These are phyloP conservation scores for Nephelium lappaceum DNA, from an alignment of 345 rosid species.

Conservation along the genomic window DNA sequence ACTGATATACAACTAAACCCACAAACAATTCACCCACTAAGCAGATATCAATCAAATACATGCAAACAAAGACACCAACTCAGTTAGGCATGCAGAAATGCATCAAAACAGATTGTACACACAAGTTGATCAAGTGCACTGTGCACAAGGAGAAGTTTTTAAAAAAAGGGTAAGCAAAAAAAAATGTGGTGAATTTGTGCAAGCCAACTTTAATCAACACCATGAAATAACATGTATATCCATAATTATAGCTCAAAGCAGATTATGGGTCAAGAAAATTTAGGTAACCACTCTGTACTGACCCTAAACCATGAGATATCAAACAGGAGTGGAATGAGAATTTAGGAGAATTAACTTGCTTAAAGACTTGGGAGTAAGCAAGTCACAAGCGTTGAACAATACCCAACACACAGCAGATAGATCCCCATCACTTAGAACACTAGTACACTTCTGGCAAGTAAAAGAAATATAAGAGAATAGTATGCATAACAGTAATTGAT, in stretches of 20 bases:
- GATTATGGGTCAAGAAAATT: neutral
- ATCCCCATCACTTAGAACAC: neutral
- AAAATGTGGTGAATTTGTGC: neutral
- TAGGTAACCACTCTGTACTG: neutral
- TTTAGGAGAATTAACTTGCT: neutral
- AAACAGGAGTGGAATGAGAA: neutral
- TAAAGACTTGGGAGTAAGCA: neutral
- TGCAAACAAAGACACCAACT: neutral
- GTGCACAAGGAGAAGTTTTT: neutral
- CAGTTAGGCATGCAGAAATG: neutral
- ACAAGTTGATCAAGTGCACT: neutral
- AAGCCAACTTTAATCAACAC: neutral
- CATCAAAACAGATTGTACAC: neutral
- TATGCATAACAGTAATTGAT: neutral
- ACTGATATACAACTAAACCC: neutral
- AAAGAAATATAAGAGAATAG: neutral
- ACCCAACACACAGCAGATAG: neutral
- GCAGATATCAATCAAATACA: too few relatives aligned
- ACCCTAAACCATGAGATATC: neutral
- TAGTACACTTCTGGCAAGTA: neutral
- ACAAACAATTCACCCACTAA: neutral
- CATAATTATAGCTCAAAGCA: neutral
- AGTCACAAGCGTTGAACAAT: neutral
- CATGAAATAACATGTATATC: neutral
- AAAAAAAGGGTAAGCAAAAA: neutral